Base-by-base conservation (phyloP, 495 filamentous ascomycete genomes). In the Collariella sp. region DNA sequence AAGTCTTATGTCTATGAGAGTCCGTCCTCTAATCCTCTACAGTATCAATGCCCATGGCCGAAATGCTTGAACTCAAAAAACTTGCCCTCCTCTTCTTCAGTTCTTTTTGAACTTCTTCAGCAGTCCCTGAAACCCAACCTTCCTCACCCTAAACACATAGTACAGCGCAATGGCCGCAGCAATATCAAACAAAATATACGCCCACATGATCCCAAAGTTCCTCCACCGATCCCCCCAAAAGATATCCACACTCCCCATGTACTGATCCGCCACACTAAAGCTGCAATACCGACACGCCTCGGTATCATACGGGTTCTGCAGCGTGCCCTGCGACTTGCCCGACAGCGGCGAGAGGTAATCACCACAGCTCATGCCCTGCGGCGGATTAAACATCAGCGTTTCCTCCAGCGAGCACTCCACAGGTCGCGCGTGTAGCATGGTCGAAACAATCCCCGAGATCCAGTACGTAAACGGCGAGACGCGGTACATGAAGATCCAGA, bases 401-500 rank as follows among this genome's bases (percentile, higher is more conserved):
- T 88, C 84, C 33, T 72, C 73, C 6, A 61, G 51, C 1, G 82
- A 72, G 62, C 85, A 88, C 3, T 65, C 29, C 7, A 81, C 75
- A 0, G 54, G 31, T 2, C 71, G 68, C 6, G 77, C 76, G 15
- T 79, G 71, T 2, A 87, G 50, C 6, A 75, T 73, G 0, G 76
- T 76, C 0, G 78, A 71, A 13, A 85, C 66, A 36, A 86, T 75
- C 0, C 74, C 77, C 4, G 66, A 64, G 16, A 86, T 75, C 11
- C 82, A 70, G 61, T 87, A 87, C 1, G 80, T 83, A 42, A 88
- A 78, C 0, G 85, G 83, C 0, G 78, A 82, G 13, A 83, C 71
- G 9, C 78, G 77, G 65, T 86, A 86, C 80, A 87, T 85, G 67
- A 87, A 87, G 33, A 78, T 79, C 85, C 85, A 89, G 69, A 87